These are phyloP conservation scores for Fusarium algeriense DNA, from an alignment of 2,329 filamentous ascomycete genomes.

Conservation along the genomic window DNA sequence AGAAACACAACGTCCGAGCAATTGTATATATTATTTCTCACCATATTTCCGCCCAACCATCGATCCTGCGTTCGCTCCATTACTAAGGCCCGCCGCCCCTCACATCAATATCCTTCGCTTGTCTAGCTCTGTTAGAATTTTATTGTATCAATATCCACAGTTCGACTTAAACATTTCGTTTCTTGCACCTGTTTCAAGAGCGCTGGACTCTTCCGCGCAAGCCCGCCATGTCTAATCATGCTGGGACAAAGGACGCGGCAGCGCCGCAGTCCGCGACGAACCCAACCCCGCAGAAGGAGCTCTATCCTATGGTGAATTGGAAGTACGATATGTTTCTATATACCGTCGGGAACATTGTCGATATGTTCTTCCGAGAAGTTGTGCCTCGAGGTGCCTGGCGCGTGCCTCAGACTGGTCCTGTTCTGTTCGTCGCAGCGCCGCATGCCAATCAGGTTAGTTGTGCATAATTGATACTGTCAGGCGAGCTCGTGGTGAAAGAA, in stretches of 20 bases:
- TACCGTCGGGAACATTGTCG: conserved; percentile 84
- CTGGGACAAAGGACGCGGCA: conserved; percentile 43
- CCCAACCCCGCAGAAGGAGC: conserved; percentile 60
- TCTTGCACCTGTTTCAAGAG: conserved; percentile 12
- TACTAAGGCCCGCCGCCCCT: conserved; percentile 28
- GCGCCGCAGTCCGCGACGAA: conserved; percentile 44
- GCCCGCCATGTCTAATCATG: conserved; percentile 39
- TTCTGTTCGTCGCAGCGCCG: conserved; percentile 95
- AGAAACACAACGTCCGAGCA: conserved; percentile 4
- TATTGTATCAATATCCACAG: conserved; percentile 12
- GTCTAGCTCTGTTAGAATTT: conserved; percentile 30
- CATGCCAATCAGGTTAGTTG: conserved; percentile 89
- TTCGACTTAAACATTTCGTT: background rate
- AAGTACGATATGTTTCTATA: conserved; percentile 84
- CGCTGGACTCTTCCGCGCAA: conserved; percentile 18
- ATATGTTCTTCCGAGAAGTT: conserved; percentile 98
- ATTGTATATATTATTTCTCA: conserved; percentile 17
- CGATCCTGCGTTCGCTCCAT: conserved; percentile 5
- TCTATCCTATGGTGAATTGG: conserved; percentile 77
- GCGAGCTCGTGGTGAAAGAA: background rate
- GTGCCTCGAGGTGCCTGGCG: conserved; percentile 96
- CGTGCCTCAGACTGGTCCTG: conserved; percentile 86
- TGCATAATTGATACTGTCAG: background rate
- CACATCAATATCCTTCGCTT: conserved; percentile 20
- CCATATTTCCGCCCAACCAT: background rate